Evolutionary conservation across 2,329 filamentous ascomycete species (phyloP), one percentile per base, ranked within the genome.

Genomic region (Cladophialophora exuberans): DNA sequence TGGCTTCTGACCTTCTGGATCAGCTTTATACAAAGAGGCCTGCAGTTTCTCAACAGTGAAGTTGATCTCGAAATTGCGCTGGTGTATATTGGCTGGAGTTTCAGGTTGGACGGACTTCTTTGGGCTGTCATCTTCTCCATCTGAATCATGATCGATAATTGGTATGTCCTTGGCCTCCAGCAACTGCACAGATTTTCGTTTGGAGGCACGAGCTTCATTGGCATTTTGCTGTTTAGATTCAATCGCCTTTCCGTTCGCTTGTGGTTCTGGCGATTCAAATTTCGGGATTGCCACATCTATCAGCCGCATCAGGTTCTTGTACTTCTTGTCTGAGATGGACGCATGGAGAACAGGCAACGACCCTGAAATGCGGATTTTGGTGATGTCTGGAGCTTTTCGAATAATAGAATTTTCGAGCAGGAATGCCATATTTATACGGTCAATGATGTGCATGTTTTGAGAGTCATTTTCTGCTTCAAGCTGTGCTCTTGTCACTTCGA

Each of bases 371-470:
- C 90, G 88, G 63, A 97, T 86, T 66, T 94, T 94, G 11, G 94
- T 95, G 44, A 99, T 77, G 60, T 97, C 95, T 0, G 93, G 88
- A 0, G 90, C 90, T 69, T 97, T 97, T 0, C 94, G 94, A n/a
- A 99, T 78, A 63, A 99, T 99, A 6, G 92, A 99, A 17, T 89
- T 87, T 69, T 97, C 92, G n/a, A 99, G 84, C 9, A 91, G 85
- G 69, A 99, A 97, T 70, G 97, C 90, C 64, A 99, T 89, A 64
- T 96, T 99, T 76, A 99, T 99, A 62, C 90, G 86, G 70, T 99
- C 93, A 30, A 99, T 90, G 51, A 99, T 85, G 69, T 97, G 93
- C 62, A 95, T 81, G 60, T 86, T 86, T 53, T 86, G 87, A 1
- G 81, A 79, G 5, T 87, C 83, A 22, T 87, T 83, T 59, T 83